Evolutionary conservation across 805 yeast species (phyloP).

Genomic region (Nakazawaea peltata): DNA sequence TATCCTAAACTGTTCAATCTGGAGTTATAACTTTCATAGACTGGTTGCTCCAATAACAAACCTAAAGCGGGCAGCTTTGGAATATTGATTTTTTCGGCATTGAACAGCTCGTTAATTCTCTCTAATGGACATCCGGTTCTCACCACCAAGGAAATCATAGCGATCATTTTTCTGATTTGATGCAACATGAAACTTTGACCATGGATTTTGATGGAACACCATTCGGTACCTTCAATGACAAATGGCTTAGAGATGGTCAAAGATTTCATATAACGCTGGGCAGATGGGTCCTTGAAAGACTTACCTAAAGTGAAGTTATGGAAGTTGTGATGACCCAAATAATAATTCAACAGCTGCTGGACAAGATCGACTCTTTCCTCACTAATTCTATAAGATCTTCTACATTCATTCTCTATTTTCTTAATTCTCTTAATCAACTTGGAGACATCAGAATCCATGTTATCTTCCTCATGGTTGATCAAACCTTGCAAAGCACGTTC

Average conservation of each 20-base stretch:
- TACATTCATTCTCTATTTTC: constrained; percentile 52
- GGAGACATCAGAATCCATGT: constrained; percentile 27
- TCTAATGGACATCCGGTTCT: constrained; percentile 79
- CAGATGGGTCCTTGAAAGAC: constrained; percentile 81
- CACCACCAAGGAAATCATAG: constrained; percentile 82
- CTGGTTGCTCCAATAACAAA: constrained; percentile 81
- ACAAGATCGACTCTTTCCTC: constrained; percentile 52
- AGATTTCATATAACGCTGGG: constrained; percentile 74
- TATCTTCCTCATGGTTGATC: constrained; percentile 21
- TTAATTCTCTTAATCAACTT: constrained; percentile 45
- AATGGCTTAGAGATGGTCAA: constrained; percentile 81
- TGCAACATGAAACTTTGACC: constrained; percentile 98
- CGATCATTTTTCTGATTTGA: constrained; percentile 96
- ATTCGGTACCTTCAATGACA: constrained; percentile 87
- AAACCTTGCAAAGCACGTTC: constrained; percentile 19
- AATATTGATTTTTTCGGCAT: constrained; percentile 67
- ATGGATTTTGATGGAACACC: constrained; percentile 93
- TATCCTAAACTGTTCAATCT: constrained; percentile 70
- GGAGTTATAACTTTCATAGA: constrained; percentile 76
- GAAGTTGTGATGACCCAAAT: constrained; percentile 87
- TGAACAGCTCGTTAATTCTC: constrained; percentile 73
- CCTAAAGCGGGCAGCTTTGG: constrained; percentile 99
- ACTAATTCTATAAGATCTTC: constrained; percentile 65
- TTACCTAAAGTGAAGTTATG: constrained; percentile 31
- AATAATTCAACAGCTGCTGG: constrained; percentile 61